Percentiles rank a stretch among this genome's conserved stretches.
These are phyloP conservation scores for Globisporangium rhizosaccharum DNA, from an alignment of 352 stramenopile species.

Conservation along the genomic window DNA sequence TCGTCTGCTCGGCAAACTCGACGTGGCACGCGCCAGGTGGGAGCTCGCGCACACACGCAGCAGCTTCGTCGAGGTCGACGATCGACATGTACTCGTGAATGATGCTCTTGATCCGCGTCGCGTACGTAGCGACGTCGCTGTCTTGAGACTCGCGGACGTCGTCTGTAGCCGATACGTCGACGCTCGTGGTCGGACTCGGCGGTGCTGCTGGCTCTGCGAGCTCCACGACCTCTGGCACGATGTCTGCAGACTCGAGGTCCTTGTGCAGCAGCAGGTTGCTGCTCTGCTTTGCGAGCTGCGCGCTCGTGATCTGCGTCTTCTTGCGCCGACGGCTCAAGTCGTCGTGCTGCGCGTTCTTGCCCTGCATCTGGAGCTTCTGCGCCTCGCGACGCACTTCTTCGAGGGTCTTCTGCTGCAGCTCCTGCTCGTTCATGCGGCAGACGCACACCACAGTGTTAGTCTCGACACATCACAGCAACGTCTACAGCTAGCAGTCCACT, in stretches of 20 bases:
- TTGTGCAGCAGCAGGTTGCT: constrained; percentile 68
- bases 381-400: constrained; percentile 80
- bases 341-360: constrained; percentile 87
- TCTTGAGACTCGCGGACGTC: constrained; percentile 3
- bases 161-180: background rate
- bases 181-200: background rate
- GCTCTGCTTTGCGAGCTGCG: constrained; percentile 73
- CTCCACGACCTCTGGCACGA: constrained; percentile 13
- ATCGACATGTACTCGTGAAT: constrained; percentile 84
- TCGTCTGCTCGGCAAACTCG: constrained; percentile 65
- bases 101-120: constrained; percentile 81
- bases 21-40: constrained; percentile 37
- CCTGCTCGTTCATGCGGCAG: constrained; percentile 16
- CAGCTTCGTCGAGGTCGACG: constrained; percentile 70
- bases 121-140: constrained; percentile 39
- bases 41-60: constrained; percentile 65
- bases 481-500: background rate
- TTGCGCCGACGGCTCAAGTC: constrained; percentile 63
- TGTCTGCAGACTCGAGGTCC: background rate
- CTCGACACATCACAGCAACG: background rate
- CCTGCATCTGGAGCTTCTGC: constrained; percentile 74
- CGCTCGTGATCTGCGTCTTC: constrained; percentile 75
- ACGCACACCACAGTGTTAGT: background rate
- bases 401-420: constrained; percentile 85
- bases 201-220: constrained; percentile 5